phyloP scores from a whole-genome alignment of 257 asterid species.

The Haberlea rhodopensis region DNA sequence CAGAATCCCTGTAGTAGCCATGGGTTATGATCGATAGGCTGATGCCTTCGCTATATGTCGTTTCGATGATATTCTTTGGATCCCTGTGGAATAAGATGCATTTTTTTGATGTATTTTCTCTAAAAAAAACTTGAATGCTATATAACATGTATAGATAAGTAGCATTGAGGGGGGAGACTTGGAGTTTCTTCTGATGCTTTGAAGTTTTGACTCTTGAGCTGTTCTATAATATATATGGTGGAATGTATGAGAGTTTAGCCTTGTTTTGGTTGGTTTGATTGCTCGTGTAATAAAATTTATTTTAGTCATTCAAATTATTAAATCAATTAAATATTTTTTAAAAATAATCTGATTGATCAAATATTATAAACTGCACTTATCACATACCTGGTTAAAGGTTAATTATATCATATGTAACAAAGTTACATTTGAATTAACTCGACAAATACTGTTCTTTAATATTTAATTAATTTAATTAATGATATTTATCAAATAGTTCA shows the following conservation, averaged over 20 bases:
- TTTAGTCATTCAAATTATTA: background rate
- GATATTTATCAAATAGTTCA: too few species aligned
- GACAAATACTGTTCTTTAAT: too few species aligned
- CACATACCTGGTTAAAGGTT: too few species aligned
- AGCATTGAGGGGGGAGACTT: slow-evolving; percentile 38
- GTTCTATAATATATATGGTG: slow-evolving; percentile 44
- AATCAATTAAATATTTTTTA: too few species aligned
- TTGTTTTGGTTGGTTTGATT: slow-evolving; percentile 38
- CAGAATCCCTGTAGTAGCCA: slow-evolving; percentile 81
- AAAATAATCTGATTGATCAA: too few species aligned
- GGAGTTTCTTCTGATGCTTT: slow-evolving; percentile 35
- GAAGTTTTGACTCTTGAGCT: slow-evolving; percentile 52
- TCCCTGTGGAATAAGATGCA: slow-evolving; percentile 41
- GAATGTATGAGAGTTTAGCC: slow-evolving; percentile 39
- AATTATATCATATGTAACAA: too few species aligned
- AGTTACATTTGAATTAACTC: too few species aligned
- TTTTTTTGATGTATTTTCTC: slow-evolving; percentile 35
- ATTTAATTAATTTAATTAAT: too few species aligned
- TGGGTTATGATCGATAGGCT: slow-evolving; percentile 51
- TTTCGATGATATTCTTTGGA: slow-evolving; percentile 42
- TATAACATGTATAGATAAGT: slow-evolving; percentile 47
- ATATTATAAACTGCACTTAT: too few species aligned
- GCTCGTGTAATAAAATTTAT: slow-evolving; percentile 34
- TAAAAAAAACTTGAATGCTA: slow-evolving; percentile 14
- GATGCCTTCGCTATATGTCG: slow-evolving; percentile 14